A percentile compares a stretch with the other conserved stretches of the same genome.
phyloP scores from a whole-genome alignment of 108 stramenopile species.

The Nannochloropsis gaditana region DNA sequence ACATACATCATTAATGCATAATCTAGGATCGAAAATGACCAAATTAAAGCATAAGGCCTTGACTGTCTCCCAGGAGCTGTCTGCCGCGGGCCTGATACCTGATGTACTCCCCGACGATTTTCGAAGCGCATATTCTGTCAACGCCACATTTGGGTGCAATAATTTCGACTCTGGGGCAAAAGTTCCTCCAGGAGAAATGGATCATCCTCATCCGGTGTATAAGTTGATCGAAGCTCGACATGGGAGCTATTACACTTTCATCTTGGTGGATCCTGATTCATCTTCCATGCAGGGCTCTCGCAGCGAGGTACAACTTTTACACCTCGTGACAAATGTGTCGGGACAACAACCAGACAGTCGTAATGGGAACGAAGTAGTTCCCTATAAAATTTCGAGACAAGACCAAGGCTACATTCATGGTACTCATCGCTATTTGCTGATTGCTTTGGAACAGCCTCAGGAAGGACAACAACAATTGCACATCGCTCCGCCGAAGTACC shows the following conservation, averaged over 20 bases:
- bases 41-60: not conserved
- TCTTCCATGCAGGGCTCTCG: not conserved
- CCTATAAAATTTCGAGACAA: not conserved
- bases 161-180: not conserved
- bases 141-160: not conserved
- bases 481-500: conserved; percentile 6
- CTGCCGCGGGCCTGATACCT: not conserved
- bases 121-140: conserved; percentile 2
- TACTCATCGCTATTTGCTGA: not conserved
- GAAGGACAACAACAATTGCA: not conserved
- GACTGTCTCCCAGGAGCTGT: not conserved
- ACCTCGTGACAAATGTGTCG: not conserved
- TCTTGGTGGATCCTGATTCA: conserved; percentile 19
- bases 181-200: not conserved
- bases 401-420: not conserved
- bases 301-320: not conserved
- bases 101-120: not conserved
- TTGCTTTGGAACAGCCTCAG: conserved; percentile 19
- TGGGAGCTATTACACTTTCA: not conserved
- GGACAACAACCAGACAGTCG: not conserved
- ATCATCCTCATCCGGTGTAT: not conserved
- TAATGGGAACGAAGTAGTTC: not conserved
- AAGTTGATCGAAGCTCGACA: not conserved
- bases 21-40: not conserved
- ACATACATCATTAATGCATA: too few species aligned